A percentile compares a stretch with the other conserved stretches of the same genome.
Evolutionary conservation across 306 rosid species (phyloP).

Genomic region (Phaseolus lunatus): DNA sequence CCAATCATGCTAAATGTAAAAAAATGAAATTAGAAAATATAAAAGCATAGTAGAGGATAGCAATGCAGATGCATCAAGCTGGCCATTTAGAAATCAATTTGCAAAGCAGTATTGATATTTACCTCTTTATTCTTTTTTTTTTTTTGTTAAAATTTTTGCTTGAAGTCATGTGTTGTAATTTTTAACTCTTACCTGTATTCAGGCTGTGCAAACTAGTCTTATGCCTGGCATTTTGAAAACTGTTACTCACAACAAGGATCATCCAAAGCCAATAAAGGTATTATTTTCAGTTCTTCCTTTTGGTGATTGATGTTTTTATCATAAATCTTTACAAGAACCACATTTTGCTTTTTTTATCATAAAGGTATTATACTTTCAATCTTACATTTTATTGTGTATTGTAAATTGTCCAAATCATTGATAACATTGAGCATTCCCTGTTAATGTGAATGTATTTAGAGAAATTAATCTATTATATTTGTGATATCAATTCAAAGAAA

Average conservation of each 20-base stretch:
- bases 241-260: slow-evolving; percentile 89
- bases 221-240: slow-evolving; percentile 93
- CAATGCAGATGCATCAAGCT: neutral
- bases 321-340: neutral
- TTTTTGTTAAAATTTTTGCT: neutral
- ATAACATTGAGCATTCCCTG: neutral
- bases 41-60: neutral
- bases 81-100: slow-evolving; percentile 12
- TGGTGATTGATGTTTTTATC: slow-evolving; percentile 4
- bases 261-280: slow-evolving; percentile 97
- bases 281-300: slow-evolving; percentile 9
- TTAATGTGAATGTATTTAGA: slow-evolving; percentile 3
- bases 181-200: slow-evolving; percentile 36
- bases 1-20: neutral
- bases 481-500: neutral
- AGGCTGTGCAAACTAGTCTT: slow-evolving; percentile 83
- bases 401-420: slow-evolving; percentile 5
- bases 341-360: neutral
- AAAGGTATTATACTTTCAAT: neutral
- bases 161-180: slow-evolving; percentile 15
- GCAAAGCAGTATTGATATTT: neutral
- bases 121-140: neutral
- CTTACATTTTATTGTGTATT: slow-evolving; percentile 18
- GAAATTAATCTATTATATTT: neutral
- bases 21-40: neutral